Percentiles rank a stretch among this genome's conserved stretches.
Evolutionary conservation across 306 rosid genomes (phyloP).

Genomic region (Trifolium pratense): DNA sequence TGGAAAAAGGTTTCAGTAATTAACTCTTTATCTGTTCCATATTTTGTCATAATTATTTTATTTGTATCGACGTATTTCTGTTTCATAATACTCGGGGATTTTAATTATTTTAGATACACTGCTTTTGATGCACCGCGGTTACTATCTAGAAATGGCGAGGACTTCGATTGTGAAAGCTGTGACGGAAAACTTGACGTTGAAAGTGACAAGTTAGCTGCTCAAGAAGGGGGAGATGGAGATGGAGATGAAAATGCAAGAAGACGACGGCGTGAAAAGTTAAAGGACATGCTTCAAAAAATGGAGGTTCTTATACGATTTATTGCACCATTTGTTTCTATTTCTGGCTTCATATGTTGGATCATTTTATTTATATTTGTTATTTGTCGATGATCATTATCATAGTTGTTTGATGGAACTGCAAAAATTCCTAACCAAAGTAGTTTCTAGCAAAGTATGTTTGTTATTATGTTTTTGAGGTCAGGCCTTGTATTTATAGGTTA

Average conservation of each 20-base stretch:
- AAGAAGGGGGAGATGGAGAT: constrained; percentile 90
- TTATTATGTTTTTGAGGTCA: neutral
- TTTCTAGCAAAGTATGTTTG: constrained; percentile 16
- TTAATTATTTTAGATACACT: constrained; percentile 64
- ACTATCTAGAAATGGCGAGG: constrained; percentile 82
- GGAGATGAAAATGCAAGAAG: constrained; percentile 87
- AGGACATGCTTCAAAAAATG: constrained; percentile 89
- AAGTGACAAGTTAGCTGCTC: constrained; percentile 87
- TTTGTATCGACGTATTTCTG: constrained; percentile 25
- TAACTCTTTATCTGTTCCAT: constrained; percentile 20
- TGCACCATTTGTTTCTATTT: constrained; percentile 28
- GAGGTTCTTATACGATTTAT: constrained; percentile 57
- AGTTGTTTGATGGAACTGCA: constrained; percentile 21
- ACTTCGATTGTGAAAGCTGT: constrained; percentile 91
- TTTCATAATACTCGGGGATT: constrained; percentile 22
- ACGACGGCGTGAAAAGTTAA: constrained; percentile 81
- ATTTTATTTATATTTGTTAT: constrained; percentile 25
- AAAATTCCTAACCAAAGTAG: constrained; percentile 9
- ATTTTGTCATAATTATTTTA: constrained; percentile 27
- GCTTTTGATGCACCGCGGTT: constrained; percentile 92
- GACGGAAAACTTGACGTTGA: constrained; percentile 87
- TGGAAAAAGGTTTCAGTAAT: constrained; percentile 69
- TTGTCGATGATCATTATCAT: constrained; percentile 22
- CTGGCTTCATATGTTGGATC: constrained; percentile 12
- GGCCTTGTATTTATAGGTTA: constrained; percentile 14